These are phyloP conservation scores for Angophora floribunda DNA, from an alignment of 345 rosid species.

Conservation along the genomic window DNA sequence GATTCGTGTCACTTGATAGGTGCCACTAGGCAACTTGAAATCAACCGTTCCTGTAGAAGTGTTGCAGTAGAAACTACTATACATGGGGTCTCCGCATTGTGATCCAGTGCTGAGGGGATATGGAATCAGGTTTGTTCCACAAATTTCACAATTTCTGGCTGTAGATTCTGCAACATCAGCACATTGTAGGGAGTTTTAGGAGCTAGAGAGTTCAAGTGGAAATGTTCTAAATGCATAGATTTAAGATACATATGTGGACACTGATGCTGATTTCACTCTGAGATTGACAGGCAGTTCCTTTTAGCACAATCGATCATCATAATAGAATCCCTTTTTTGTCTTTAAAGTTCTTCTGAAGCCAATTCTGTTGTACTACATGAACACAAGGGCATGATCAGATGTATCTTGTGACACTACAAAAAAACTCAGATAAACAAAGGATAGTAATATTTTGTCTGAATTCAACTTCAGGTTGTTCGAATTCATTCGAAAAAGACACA, in stretches of 20 bases:
- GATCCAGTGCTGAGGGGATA: conserved; percentile 56
- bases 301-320: background rate
- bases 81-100: conserved; percentile 52
- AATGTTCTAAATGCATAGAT: background rate
- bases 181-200: background rate
- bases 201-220: background rate
- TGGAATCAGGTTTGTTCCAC: conserved; percentile 43
- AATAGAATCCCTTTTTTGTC: too few relatives aligned
- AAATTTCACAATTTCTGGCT: conserved; percentile 26
- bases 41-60: conserved; percentile 25
- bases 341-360: background rate
- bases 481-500: background rate
- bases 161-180: conserved; percentile 26
- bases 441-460: background rate
- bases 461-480: background rate
- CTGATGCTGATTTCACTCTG: background rate
- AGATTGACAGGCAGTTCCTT: background rate
- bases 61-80: conserved; percentile 41
- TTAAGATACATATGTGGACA: background rate
- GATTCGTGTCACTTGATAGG: conserved; percentile 32
- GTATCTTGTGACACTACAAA: background rate
- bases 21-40: conserved; percentile 18
- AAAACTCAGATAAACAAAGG: background rate
- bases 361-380: background rate
- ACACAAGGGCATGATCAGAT: background rate